Evolutionary conservation across 345 rosid species (phyloP).

Genomic region (Mangifera indica): DNA sequence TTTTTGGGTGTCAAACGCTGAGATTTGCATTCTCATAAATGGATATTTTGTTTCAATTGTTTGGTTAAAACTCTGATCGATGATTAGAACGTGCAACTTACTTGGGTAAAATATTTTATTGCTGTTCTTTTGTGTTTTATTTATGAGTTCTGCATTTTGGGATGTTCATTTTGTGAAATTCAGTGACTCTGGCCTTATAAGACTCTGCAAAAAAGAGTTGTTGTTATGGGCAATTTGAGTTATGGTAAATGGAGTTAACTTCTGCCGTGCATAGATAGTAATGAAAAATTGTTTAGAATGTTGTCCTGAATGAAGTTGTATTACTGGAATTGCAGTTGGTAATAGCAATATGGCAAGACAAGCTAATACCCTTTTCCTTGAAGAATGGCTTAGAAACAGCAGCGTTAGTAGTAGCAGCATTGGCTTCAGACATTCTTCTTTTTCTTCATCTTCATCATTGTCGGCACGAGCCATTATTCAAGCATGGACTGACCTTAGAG

Average conservation of each 20-base stretch:
- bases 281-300: not conserved
- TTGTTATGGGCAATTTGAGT: not conserved
- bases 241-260: not conserved
- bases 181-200: no score
- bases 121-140: no score
- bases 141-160: not conserved
- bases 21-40: no score
- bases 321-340: slow-evolving; percentile 9
- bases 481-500: slow-evolving; percentile 90
- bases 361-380: slow-evolving; percentile 54
- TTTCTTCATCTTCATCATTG: slow-evolving; percentile 33
- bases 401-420: slow-evolving; percentile 27
- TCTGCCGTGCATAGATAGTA: not conserved
- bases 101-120: not conserved
- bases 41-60: no score
- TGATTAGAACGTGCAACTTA: not conserved
- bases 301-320: not conserved
- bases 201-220: not conserved
- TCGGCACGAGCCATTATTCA: slow-evolving; percentile 83
- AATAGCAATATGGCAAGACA: slow-evolving; percentile 57
- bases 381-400: slow-evolving; percentile 66
- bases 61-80: not conserved
- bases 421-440: slow-evolving; percentile 26
- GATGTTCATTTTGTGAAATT: not conserved
- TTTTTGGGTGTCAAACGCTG: no score